Evolutionary conservation across 148 eudicot genomes (phyloP).

Genomic region (Rhododendron mucronatum): DNA sequence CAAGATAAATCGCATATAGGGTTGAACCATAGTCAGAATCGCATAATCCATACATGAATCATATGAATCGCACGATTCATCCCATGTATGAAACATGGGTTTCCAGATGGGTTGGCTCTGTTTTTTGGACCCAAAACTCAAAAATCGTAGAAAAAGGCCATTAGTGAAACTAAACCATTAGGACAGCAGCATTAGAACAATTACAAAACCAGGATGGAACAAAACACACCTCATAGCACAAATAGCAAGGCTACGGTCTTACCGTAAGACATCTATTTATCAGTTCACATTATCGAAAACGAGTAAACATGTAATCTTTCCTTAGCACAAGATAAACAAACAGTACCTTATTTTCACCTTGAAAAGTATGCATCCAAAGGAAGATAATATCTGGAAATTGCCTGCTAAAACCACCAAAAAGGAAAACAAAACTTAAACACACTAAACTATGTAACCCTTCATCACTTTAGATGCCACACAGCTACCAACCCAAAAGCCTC

Average conservation of each 20-base stretch:
- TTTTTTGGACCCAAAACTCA: no score
- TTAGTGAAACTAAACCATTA: not conserved
- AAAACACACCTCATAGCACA: not conserved
- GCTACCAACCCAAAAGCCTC: not conserved
- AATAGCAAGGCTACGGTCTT: not conserved
- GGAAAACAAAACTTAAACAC: not conserved
- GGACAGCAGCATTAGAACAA: not conserved
- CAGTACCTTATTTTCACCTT: not conserved
- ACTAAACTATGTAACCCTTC: not conserved
- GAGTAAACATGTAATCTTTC: not conserved
- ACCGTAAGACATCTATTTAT: not conserved
- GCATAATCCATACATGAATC: no score
- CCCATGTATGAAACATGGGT: no score
- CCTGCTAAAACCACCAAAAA: not conserved
- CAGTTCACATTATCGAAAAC: not conserved
- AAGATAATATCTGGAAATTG: not conserved
- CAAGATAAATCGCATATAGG: no score
- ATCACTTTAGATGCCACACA: not conserved
- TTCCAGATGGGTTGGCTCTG: no score
- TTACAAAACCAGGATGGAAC: no score
- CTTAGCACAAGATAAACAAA: not conserved
- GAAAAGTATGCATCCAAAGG: not conserved
- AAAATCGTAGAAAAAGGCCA: not conserved
- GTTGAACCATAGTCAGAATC: no score
- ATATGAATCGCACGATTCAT: no score